Base-by-base conservation (phyloP, 257 asterid species). In the Euphrasia confusa region DNA sequence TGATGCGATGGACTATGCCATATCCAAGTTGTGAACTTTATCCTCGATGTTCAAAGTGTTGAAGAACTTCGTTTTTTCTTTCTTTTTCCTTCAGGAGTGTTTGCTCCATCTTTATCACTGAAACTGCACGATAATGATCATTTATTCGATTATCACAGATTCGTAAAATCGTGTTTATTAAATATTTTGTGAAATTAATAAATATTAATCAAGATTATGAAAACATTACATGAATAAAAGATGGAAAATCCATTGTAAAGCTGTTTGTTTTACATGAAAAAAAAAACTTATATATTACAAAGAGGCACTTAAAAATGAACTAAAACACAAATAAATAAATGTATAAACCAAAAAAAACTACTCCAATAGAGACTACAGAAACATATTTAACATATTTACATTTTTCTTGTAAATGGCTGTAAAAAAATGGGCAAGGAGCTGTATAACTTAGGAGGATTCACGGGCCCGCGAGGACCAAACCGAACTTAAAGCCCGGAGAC, bases 1-100 rank as follows among this genome's bases (percentile, higher is more conserved):
- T 58, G 96, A 86, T 77, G 96, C 88, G 30, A 58, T 93, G 77
- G 97, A 87, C 77, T 87, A 83, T 32, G 59, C 94, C 54, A 71
- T 89, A 2, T 84, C 97, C 49, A 85, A 76, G 83, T 60, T 93
- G 78, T 93, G 90, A 62, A 52, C 60, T 18, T 54, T 39, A 9
- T 58, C 67, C 13, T 3, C 27, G 53, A 32, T 68, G 45, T 58
- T 40, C 65, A 17, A 45, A 66, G 61, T 11, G 17, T 2, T 1
- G 42, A 8, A 37, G 11, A 37, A 37, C 42, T 37, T 8, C 9
- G 42, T 37, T 9, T 11, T 0, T 35, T 7, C 7, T 35, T 35
- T 35, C 8, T 1, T 7, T 33, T 35, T 35, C 40, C 8, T 35
- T 35, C 40, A 35, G 1, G 24, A 21, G 10, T 35, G 40, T 35